These are phyloP conservation scores for Pseudotsuga menziesii DNA, from an alignment of 75 land plant genomes.

Conservation along the genomic window DNA sequence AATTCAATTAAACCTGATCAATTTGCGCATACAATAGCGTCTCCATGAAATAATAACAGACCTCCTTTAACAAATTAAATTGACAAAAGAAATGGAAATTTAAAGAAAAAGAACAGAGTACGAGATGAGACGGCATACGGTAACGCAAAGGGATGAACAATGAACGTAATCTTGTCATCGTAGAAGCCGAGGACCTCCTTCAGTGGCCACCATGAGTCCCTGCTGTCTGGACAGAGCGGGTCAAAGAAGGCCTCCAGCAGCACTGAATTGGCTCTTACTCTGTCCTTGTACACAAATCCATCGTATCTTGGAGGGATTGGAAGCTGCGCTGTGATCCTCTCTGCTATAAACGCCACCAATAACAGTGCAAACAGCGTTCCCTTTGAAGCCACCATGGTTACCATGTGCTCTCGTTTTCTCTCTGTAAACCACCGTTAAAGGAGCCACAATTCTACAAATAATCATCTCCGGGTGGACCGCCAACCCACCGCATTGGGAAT, in stretches of 20 bases:
- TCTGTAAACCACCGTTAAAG: too few species aligned
- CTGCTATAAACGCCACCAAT: too few species aligned
- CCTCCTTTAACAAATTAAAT: too few species aligned
- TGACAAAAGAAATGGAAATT: not conserved
- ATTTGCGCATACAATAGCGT: too few species aligned
- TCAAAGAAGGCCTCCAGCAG: slow-evolving; percentile 89
- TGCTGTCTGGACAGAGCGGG: slow-evolving; percentile 88
- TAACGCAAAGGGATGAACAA: slow-evolving; percentile 74
- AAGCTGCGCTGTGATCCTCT: slow-evolving; percentile 3
- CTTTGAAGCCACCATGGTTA: too few species aligned
- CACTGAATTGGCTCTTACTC: slow-evolving; percentile 19
- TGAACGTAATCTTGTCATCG: slow-evolving; percentile 35
- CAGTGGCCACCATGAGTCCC: slow-evolving; percentile 76
- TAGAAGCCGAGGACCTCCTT: slow-evolving; percentile 55
- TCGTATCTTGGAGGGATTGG: slow-evolving; percentile 68
- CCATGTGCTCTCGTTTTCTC: too few species aligned
- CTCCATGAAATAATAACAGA: too few species aligned
- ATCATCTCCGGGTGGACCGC: too few species aligned
- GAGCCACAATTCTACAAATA: too few species aligned
- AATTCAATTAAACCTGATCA: too few species aligned
- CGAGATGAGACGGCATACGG: slow-evolving; percentile 46
- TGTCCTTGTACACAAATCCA: slow-evolving; percentile 58
- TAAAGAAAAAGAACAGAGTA: not conserved
- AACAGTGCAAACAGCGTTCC: too few species aligned
- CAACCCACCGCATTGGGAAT: too few species aligned